phyloP scores from a whole-genome alignment of 306 rosid species.

The Vigna trinervia region DNA sequence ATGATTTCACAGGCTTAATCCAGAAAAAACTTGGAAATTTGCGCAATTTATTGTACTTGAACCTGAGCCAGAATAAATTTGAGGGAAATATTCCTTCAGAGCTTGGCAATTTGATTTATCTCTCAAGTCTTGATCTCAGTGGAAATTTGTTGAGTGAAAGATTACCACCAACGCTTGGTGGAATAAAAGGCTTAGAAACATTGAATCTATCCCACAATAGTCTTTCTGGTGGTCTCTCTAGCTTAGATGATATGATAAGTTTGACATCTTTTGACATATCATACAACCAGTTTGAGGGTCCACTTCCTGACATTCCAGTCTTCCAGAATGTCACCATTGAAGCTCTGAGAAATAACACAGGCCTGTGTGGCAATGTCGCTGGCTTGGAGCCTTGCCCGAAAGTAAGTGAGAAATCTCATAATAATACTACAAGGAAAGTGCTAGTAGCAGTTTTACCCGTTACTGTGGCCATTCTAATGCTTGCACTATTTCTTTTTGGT shows the following conservation, averaged over 20 bases:
- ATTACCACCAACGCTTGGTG: slow-evolving; percentile 32
- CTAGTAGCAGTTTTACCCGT: neutral
- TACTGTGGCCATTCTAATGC: neutral
- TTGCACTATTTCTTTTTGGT: neutral
- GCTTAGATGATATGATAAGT: neutral
- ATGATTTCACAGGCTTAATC: slow-evolving; percentile 23
- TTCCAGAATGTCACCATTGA: neutral
- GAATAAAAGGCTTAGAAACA: slow-evolving; percentile 20
- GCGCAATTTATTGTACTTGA: neutral
- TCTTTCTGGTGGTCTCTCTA: slow-evolving; percentile 1
- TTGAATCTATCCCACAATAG: slow-evolving; percentile 42
- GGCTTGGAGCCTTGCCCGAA: slow-evolving; percentile 3
- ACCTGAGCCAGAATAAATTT: slow-evolving; percentile 26
- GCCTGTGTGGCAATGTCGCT: slow-evolving; percentile 20
- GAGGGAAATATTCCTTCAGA: slow-evolving; percentile 10
- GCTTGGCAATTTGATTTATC: slow-evolving; percentile 4
- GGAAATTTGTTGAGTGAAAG: neutral
- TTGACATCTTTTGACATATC: neutral
- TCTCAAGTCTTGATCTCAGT: neutral
- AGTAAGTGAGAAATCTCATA: neutral
- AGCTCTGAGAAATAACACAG: neutral
- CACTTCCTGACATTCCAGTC: neutral
- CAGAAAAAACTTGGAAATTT: slow-evolving; percentile 20
- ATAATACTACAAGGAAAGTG: neutral
- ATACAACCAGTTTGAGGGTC: slow-evolving; percentile 1